These are phyloP conservation scores for Wallacemonas sp. DNA, from an alignment of 208 protist genomes.

Conservation along the genomic window DNA sequence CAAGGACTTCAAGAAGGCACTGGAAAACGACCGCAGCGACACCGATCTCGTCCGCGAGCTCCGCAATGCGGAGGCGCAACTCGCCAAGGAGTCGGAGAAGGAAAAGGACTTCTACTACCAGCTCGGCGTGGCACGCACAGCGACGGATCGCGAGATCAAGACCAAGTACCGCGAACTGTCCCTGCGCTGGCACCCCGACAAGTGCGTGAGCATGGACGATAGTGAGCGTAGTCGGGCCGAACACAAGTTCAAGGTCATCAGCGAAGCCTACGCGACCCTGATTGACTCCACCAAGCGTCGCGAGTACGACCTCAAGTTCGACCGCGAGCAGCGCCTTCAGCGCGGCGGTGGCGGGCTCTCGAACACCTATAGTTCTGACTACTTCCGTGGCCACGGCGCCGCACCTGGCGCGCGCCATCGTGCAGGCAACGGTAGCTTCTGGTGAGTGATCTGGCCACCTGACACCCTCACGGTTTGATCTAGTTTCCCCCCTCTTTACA, in stretches of 20 bases:
- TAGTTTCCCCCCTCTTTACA: too few species aligned
- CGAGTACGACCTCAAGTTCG: conserved; percentile 84
- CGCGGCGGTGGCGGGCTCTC: conserved; percentile 36
- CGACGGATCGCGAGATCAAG: conserved; percentile 83
- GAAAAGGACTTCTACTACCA: conserved; percentile 91
- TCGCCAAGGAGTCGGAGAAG: conserved; percentile 75
- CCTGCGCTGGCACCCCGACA: conserved; percentile 91
- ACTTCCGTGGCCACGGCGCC: conserved; percentile 17
- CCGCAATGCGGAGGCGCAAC: conserved; percentile 57
- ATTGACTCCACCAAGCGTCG: conserved; percentile 71
- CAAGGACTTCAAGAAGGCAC: conserved; percentile 83
- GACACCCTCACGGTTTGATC: too few species aligned
- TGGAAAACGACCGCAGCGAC: conserved; percentile 70
- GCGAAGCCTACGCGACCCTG: conserved; percentile 80
- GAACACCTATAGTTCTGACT: conserved; percentile 43
- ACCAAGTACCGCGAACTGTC: conserved; percentile 88
- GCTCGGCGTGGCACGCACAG: conserved; percentile 66
- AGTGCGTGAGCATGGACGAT: conserved; percentile 72
- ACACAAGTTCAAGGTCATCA: conserved; percentile 92
- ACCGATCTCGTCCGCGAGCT: conserved; percentile 75
- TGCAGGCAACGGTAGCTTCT: conserved; percentile 45
- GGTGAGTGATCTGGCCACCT: conserved; percentile 43
- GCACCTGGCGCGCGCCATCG: conserved; percentile 35
- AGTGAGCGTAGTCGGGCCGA: conserved; percentile 74
- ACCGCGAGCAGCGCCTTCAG: conserved; percentile 49